A percentile compares a stretch with the other conserved stretches of the same genome.
Conservation (phyloP, 2,329 filamentous ascomycete species). For the Parafenestella ontariensis region DNA sequence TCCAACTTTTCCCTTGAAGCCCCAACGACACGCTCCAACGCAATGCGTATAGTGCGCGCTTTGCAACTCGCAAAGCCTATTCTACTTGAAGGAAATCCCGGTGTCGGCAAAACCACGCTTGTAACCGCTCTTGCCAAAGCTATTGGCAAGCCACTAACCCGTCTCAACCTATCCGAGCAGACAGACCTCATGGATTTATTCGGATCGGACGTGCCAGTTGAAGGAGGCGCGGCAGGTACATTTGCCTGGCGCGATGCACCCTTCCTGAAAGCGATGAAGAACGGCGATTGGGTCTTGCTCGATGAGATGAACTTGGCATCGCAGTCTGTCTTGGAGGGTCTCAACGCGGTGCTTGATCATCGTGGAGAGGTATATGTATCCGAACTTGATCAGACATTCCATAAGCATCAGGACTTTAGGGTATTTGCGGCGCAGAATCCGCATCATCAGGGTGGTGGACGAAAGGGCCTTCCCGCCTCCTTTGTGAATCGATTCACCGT, state of each 20-base stretch:
- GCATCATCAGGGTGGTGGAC: conserved; percentile 93
- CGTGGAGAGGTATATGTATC: conserved; percentile 95
- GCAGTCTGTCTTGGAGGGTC: conserved; percentile 92
- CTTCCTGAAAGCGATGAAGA: conserved; percentile 95
- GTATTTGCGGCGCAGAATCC: conserved; percentile 98
- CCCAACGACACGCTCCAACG: conserved; percentile 87
- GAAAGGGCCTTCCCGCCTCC: conserved; percentile 91
- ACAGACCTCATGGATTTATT: conserved; percentile 98
- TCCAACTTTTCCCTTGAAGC: conserved; percentile 81
- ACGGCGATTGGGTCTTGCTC: conserved; percentile 92
- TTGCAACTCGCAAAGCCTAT: conserved; percentile 90
- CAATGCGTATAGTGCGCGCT: conserved; percentile 88
- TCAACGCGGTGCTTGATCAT: conserved; percentile 97
- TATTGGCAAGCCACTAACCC: conserved; percentile 81
- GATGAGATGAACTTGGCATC: conserved; percentile 99
- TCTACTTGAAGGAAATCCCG: conserved; percentile 93
- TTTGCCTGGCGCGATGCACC: conserved; percentile 97
- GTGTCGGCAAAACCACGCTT: conserved; percentile 95
- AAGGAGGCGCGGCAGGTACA: conserved; percentile 87
- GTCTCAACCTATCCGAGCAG: conserved; percentile 97
- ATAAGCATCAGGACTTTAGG: conserved; percentile 86
- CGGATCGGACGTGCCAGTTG: conserved; percentile 92
- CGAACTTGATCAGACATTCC: conserved; percentile 93
- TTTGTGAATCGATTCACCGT: conserved; percentile 99
- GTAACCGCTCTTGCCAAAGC: conserved; percentile 82